These are phyloP conservation scores for Helicostylum pulchrum DNA, from an alignment of 192 early-diverging fungal species.

Conservation along the genomic window DNA sequence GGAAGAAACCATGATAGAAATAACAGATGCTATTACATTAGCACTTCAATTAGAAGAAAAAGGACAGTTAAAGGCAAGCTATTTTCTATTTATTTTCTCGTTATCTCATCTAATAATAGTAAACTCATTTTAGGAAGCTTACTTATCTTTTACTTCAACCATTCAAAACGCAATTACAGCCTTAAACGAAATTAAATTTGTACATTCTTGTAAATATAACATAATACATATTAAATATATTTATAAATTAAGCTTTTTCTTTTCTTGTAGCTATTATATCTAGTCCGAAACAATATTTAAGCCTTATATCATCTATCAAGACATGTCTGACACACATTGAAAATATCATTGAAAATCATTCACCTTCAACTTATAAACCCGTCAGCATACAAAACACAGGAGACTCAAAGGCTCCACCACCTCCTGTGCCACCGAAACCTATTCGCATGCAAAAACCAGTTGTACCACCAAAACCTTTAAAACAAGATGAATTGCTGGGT, in stretches of 20 bases:
- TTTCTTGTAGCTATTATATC: slow-evolving; percentile 26
- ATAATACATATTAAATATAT: not conserved
- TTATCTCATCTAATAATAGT: not conserved
- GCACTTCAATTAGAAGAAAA: slow-evolving; percentile 28
- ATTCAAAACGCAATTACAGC: slow-evolving; percentile 43
- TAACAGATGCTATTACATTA: slow-evolving; percentile 25
- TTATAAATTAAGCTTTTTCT: slow-evolving; percentile 1
- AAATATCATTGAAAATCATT: slow-evolving; percentile 24
- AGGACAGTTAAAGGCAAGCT: slow-evolving; percentile 29
- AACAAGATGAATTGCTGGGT: slow-evolving; percentile 16
- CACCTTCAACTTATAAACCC: slow-evolving; percentile 13
- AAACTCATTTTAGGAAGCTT: slow-evolving; percentile 51
- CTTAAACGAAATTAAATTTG: slow-evolving; percentile 52
- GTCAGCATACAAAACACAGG: slow-evolving; percentile 17
- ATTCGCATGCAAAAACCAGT: slow-evolving; percentile 47
- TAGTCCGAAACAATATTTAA: slow-evolving; percentile 21
- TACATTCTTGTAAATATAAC: slow-evolving; percentile 49
- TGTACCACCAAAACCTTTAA: slow-evolving; percentile 52
- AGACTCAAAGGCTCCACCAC: slow-evolving; percentile 23
- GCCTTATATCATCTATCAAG: slow-evolving; percentile 24
- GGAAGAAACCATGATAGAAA: not conserved
- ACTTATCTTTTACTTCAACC: slow-evolving; percentile 44
- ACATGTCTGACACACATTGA: slow-evolving; percentile 29
- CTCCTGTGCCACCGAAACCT: slow-evolving; percentile 55
- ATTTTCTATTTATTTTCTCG: not conserved